phyloP scores from a whole-genome alignment of 2,329 filamentous ascomycete species.

The Aspergillus pseudoglaucus region DNA sequence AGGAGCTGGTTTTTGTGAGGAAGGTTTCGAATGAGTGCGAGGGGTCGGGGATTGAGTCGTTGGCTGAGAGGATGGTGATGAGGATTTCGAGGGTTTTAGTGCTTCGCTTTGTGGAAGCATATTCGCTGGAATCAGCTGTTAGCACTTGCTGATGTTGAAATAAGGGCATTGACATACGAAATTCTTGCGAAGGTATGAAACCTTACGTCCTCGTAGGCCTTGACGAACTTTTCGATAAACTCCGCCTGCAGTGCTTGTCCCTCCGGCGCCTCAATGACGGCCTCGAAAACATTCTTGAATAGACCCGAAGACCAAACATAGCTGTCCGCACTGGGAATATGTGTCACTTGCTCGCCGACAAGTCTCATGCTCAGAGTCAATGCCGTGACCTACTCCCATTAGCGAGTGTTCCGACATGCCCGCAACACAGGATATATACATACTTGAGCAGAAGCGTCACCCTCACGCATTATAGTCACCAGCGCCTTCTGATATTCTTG shows the following conservation, averaged over 20 bases:
- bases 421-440: conserved; percentile 4
- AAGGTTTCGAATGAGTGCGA: conserved; percentile 32
- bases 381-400: conserved; percentile 51
- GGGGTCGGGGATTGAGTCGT: conserved; percentile 61
- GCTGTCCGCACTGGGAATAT: conserved; percentile 55
- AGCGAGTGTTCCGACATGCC: not conserved
- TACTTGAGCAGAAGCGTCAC: conserved; percentile 52
- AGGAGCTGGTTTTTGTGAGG: conserved; percentile 48
- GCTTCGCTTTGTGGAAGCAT: conserved; percentile 22
- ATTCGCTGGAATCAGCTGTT: conserved; percentile 24
- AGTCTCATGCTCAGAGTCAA: conserved; percentile 77
- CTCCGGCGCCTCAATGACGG: conserved; percentile 53
- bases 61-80: conserved; percentile 35
- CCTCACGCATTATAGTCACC: conserved; percentile 53
- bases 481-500: conserved; percentile 63
- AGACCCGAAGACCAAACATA: conserved; percentile 64
- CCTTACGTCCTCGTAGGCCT: conserved; percentile 75
- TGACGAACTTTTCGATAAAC: conserved; percentile 71
- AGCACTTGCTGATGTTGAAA: not conserved
- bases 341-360: conserved; percentile 69
- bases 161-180: conserved; percentile 48
- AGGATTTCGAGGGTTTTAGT: conserved; percentile 28
- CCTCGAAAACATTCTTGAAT: conserved; percentile 58
- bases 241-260: conserved; percentile 58
- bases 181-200: conserved; percentile 74